These are phyloP conservation scores for Epichloe amarillans DNA, from an alignment of 2,329 filamentous ascomycete species.

Conservation along the genomic window DNA sequence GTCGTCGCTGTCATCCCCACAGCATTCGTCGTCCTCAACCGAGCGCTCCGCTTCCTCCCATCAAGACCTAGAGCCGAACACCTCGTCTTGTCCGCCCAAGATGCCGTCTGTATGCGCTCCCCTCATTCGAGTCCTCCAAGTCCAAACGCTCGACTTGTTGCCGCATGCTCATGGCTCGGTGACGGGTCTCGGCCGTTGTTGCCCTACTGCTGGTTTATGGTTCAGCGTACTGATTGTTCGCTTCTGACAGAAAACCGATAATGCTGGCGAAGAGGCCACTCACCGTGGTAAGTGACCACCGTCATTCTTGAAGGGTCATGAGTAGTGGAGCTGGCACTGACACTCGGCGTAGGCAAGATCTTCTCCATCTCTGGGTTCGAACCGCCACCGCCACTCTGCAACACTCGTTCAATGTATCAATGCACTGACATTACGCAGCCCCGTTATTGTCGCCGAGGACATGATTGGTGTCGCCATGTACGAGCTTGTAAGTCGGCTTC, in stretches of 20 bases:
- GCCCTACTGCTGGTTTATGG: constrained; percentile 8
- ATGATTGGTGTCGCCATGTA: constrained; percentile 99
- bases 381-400: neutral
- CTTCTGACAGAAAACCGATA: constrained; percentile 19
- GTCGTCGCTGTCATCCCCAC: constrained; percentile 17
- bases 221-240: constrained; percentile 10
- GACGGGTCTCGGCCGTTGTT: constrained; percentile 8
- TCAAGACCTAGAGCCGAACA: constrained; percentile 14
- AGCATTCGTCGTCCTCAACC: constrained; percentile 11
- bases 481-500: constrained; percentile 59
- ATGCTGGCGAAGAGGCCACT: constrained; percentile 24
- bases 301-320: neutral
- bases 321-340: constrained; percentile 12
- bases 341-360: constrained; percentile 37
- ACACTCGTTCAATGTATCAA: constrained; percentile 6
- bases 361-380: constrained; percentile 49
- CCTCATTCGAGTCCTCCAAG: constrained; percentile 3
- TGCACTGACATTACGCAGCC: constrained; percentile 33
- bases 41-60: constrained; percentile 14
- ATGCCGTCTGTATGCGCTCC: constrained; percentile 41
- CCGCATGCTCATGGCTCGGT: constrained; percentile 6
- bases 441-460: constrained; percentile 92
- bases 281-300: constrained; percentile 24
- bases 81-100: constrained; percentile 24
- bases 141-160: constrained; percentile 3